phyloP scores from a whole-genome alignment of 2,329 filamentous ascomycete species.

The Colletotrichum salicis region DNA sequence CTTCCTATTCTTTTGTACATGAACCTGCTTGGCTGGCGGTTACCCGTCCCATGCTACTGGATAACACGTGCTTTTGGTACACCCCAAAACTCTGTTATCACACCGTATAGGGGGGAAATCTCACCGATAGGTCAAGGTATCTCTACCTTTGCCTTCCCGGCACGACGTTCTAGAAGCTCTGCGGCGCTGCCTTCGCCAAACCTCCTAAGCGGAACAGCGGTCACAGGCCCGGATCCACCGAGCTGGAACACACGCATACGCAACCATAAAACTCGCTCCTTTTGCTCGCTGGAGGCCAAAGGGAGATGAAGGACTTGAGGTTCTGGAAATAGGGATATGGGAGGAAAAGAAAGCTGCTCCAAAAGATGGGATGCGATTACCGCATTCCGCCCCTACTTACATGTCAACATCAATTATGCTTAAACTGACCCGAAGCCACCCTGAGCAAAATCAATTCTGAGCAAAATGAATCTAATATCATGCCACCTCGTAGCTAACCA shows the following conservation, averaged over 20 bases:
- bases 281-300: background rate
- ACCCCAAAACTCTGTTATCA: background rate
- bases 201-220: background rate
- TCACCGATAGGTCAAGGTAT: background rate
- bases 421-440: constrained; percentile 15
- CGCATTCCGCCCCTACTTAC: background rate
- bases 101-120: background rate
- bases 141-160: background rate
- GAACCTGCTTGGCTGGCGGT: background rate
- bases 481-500: background rate
- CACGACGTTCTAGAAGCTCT: background rate
- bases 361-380: background rate
- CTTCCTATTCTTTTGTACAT: background rate
- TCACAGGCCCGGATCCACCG: constrained; percentile 5
- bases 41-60: background rate
- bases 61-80: background rate
- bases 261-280: background rate
- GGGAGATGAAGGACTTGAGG: background rate
- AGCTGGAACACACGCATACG: constrained; percentile 9
- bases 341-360: background rate
- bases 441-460: background rate
- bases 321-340: background rate
- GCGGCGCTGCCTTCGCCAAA: constrained; percentile 6
- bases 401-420: constrained; percentile 1
- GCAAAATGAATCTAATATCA: background rate